Evolutionary conservation across 305 asterid species (phyloP), one percentile per base, ranked within the genome.

Genomic region (Ajuga reptans): DNA sequence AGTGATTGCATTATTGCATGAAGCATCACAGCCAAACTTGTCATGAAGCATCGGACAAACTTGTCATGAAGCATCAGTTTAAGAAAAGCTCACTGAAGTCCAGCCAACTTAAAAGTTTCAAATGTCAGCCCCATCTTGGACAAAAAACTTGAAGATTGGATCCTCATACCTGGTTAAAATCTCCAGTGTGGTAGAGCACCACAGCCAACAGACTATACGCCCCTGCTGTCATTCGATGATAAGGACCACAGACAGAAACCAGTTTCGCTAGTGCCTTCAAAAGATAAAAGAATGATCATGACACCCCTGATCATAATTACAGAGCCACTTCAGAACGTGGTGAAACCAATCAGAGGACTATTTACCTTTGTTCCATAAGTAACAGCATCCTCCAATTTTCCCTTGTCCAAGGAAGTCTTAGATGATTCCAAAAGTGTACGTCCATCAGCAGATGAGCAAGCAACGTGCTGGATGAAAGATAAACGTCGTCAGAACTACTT

Each of bases 401-500:
- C 97, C 76, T 90, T 90, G 73, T 90, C 97, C 87, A 90, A 77
- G 66, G 96, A 86, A 54, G 96, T 87, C 74, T 90, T 90, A 9
- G 96, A 90, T 24, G 97, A 88, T 82, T 90, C 97, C 84, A 90
- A 71, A 50, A 90, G 84, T 11, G 95, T 87, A 66, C 97, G 96
- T 71, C 97, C 97, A 73, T 90, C 97, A n/a, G 96, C 97, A 53
- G 96, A 90, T 55, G 97, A 90, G 81, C 97, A 90, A 61, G 95
- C 95, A 69, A 82, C 95, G 27, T 90, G 97, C 97, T 90, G 88
- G 57, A 76, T 56, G 68, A 64, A 81, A 73, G 47, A 69, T 52
- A 63, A 57, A 69, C 64, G 43, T 34, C 43, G 65, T 85, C 63
- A 82, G 79, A 76, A 68, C 71, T 54, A 53, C 66, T 69, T 11